Evolutionary conservation across 495 filamentous ascomycete genomes (phyloP).

Genomic region (Daldinia concentrica): DNA sequence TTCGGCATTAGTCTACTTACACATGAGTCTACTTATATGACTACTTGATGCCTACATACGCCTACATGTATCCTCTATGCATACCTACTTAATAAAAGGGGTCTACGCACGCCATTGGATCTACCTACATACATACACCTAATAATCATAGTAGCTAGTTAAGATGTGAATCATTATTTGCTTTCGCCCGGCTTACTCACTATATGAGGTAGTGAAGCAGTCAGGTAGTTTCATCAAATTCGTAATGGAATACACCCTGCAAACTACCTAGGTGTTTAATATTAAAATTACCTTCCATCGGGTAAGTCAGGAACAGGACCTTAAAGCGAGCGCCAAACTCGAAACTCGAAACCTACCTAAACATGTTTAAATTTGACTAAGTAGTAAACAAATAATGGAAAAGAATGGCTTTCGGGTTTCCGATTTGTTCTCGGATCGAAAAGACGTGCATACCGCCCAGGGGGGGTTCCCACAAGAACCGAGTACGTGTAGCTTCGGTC

Average conservation of each 20-base stretch:
- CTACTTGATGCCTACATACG: no score
- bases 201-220: neutral
- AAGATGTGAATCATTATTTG: neutral
- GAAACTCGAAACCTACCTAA: constrained; percentile 19
- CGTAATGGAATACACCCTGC: constrained; percentile 9
- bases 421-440: constrained; percentile 43
- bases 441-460: constrained; percentile 39
- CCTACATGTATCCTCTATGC: neutral
- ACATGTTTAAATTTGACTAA: constrained; percentile 2
- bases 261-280: neutral
- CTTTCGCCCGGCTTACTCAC: neutral
- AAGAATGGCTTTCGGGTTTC: constrained; percentile 31
- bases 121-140: neutral
- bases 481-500: constrained; percentile 42
- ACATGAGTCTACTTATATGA: no score
- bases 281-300: constrained; percentile 18
- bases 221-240: neutral
- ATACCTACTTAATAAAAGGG: constrained; percentile 16
- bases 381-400: neutral
- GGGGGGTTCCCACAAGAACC: constrained; percentile 28
- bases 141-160: neutral
- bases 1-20: constrained; percentile 10
- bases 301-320: constrained; percentile 40
- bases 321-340: constrained; percentile 15
- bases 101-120: constrained; percentile 3